Evolutionary conservation across 208 protist species (phyloP).

Genomic region (Borovskyia barvae): DNA sequence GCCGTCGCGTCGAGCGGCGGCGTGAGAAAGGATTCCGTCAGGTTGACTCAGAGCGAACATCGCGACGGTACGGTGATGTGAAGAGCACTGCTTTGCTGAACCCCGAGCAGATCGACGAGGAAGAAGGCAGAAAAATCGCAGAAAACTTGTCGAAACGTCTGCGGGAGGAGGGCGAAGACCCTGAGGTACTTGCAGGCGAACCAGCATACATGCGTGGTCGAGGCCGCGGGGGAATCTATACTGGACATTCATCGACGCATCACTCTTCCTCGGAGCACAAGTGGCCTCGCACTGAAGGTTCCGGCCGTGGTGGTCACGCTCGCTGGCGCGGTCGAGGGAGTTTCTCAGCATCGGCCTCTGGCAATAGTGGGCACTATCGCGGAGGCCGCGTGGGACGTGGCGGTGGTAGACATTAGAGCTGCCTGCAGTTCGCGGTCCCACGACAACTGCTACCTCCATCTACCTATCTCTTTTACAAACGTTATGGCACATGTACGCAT

Average conservation of each 20-base stretch:
- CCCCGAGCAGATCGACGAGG: slow-evolving; percentile 38
- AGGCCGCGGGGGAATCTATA: not conserved
- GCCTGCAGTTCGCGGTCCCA: too few relatives aligned
- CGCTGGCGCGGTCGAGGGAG: not conserved
- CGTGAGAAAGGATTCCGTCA: slow-evolving; percentile 66
- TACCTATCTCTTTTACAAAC: too few relatives aligned
- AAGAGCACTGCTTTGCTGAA: slow-evolving; percentile 67
- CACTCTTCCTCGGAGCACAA: slow-evolving; percentile 3
- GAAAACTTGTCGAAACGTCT: slow-evolving; percentile 59
- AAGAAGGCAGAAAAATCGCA: slow-evolving; percentile 53
- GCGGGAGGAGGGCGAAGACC: slow-evolving; percentile 39
- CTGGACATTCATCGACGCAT: too few relatives aligned
- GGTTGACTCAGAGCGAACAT: slow-evolving; percentile 59
- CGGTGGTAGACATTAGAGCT: slow-evolving; percentile 3
- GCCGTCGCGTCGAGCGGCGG: slow-evolving; percentile 47
- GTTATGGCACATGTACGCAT: too few relatives aligned
- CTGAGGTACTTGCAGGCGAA: slow-evolving; percentile 22
- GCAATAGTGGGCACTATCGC: not conserved
- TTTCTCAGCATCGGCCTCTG: not conserved
- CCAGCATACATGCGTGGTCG: not conserved
- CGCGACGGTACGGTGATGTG: slow-evolving; percentile 77
- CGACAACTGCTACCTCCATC: too few relatives aligned
- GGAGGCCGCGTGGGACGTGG: not conserved
- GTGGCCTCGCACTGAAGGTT: slow-evolving; percentile 6
- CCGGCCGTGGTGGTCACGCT: not conserved